Evolutionary conservation across 2,329 filamentous ascomycete genomes (phyloP), one percentile per base, ranked within the genome.

Genomic region (Aspergillus sergii): DNA sequence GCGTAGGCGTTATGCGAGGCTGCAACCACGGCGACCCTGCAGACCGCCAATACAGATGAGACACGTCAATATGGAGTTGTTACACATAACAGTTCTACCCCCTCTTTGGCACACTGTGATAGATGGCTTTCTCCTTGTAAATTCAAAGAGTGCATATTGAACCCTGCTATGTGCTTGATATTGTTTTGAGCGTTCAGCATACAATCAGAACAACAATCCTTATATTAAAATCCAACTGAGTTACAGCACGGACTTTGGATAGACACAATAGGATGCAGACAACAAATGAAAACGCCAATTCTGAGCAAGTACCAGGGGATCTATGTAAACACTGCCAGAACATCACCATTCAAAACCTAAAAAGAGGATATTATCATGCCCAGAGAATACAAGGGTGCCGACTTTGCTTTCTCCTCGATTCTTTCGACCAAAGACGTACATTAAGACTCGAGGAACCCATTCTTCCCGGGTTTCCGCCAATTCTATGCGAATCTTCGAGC

Each of bases 351-450:
- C 16, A n/a, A n/a, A 7, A 8, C 16, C 39, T 41, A 19, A 19
- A 0, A 0, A 19, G 0, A 7, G 39, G 39, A 4, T 41, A n/a
- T 41, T 4, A 7, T 8, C 39, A 41, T 16, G 0, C 0, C 8
- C 1, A 1, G 7, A 41, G 6, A 3, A n/a, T 7, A 19, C 3
- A 19, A 41, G 7, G 39, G 16, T 41, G 39, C 19, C 39, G 2
- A 19, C 39, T 41, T 41, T 41, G 39, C 39, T 8, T n/a, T 41
- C 39, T 41, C 39, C 8, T 41, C 39, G 16, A 9, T 19, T 41
- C 39, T 8, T n/a, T 0, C 16, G 2, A 19, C 0, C 16, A 19
- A 4, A 1, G 0, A 1, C 0, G 1, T 8, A 10, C 0, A 3
- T 9, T 41, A 41, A 19, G 7, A 4, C 39, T 41, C 0, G 19